Evolutionary conservation across 2,329 filamentous ascomycete species (phyloP), one percentile per base, ranked within the genome.

Genomic region (Penicillium hordei): DNA sequence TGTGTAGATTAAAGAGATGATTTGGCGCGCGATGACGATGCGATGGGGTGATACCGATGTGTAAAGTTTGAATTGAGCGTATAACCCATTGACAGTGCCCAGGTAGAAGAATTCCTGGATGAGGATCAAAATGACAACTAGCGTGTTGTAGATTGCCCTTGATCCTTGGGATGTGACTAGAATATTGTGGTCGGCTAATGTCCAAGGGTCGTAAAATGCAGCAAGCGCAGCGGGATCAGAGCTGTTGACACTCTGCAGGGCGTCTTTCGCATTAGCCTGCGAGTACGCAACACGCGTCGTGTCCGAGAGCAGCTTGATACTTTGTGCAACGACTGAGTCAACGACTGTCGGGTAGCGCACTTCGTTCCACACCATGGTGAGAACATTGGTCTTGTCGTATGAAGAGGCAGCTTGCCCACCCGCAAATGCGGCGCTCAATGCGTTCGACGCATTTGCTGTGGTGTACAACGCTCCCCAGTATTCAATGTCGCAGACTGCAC

Each of bases 71-170:
- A 76, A 76, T 44, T 73, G 65, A 4, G 54, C 59, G 43, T 71
- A 74, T n/a, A 81, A 67, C 15, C 76, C 78, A 62, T 81, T 81
- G 58, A 81, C 63, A 43, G 72, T 74, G 29, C 77, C 72, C 13
- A 81, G 66, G 60, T 76, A 81, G 70, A 81, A 81, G 69, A 81
- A 81, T 59, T 81, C 75, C 55, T 78, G 75, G 34, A 81, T 74
- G 12, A 81, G 64, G n/a, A 78, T 74, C 33, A 81, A 69, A 46
- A 79, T 75, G 51, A 80, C 74, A 4, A 73, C 69, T 7, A 79
- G 63, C 0, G 77, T 81, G 60, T 80, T 81, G 65, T 79, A 79
- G 51, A 81, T 70, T 0, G 78, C 63, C 1, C 76, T 66, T 1
- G 76, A 72, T 3, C 77, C 77, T 59, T 81, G 76, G 0, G 67